Conservation (phyloP, 768 basidiomycete species). For the Floccularia luteovirens region DNA sequence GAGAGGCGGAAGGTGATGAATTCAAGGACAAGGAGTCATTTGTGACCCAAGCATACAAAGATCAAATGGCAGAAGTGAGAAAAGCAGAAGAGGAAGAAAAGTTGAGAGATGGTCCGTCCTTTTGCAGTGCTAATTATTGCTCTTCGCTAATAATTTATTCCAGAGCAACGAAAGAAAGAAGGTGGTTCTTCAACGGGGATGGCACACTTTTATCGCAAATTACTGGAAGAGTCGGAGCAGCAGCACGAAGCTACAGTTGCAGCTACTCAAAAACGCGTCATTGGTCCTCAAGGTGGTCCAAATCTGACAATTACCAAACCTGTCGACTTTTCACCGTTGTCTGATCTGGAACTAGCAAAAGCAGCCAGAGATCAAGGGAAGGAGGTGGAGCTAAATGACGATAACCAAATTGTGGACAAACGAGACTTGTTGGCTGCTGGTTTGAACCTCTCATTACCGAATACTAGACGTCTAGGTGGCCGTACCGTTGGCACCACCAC, state of each 20-base stretch:
- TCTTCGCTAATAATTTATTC: slow-evolving; percentile 9
- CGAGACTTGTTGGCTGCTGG: slow-evolving; percentile 88
- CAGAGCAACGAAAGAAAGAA: slow-evolving; percentile 57
- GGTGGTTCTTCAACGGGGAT: slow-evolving; percentile 61
- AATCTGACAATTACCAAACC: slow-evolving; percentile 79
- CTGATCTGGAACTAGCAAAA: slow-evolving; percentile 70
- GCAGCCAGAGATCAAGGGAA: slow-evolving; percentile 70
- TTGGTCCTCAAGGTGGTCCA: slow-evolving; percentile 55
- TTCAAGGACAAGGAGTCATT: slow-evolving; percentile 95
- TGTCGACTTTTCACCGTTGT: slow-evolving; percentile 47
- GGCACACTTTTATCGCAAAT: slow-evolving; percentile 75
- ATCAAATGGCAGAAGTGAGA: slow-evolving; percentile 90
- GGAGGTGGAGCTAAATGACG: slow-evolving; percentile 90
- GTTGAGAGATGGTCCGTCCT: slow-evolving; percentile 67
- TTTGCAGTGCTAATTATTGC: neutral
- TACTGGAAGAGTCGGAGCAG: slow-evolving; percentile 73
- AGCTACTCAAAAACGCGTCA: slow-evolving; percentile 53
- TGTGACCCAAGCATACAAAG: slow-evolving; percentile 95
- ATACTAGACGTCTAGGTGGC: slow-evolving; percentile 64
- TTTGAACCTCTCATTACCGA: slow-evolving; percentile 80
- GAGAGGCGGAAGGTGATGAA: slow-evolving; percentile 89
- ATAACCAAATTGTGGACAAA: slow-evolving; percentile 96
- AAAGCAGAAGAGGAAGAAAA: slow-evolving; percentile 91
- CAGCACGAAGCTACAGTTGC: slow-evolving; percentile 84
- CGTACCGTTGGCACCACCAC: slow-evolving; percentile 19